These are phyloP conservation scores for Ottelia alismoides DNA, from an alignment of 106 monocot genomes.

Conservation along the genomic window DNA sequence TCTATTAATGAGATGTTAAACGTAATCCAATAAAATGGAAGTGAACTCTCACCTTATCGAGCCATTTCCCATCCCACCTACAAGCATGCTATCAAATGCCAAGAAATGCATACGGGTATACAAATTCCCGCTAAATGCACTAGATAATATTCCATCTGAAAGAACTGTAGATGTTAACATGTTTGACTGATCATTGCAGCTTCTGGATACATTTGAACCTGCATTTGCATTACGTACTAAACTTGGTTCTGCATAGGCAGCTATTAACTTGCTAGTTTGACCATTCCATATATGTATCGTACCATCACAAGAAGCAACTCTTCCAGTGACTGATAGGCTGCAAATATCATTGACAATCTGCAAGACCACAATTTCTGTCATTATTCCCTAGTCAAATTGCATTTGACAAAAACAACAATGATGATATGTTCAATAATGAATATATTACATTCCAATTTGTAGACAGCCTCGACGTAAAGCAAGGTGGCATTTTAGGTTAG, in stretches of 20 bases:
- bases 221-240: constrained; percentile 12
- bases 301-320: constrained; percentile 95
- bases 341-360: constrained; percentile 85
- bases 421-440: too few relatives aligned
- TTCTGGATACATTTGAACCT: constrained; percentile 22
- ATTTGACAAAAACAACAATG: too few relatives aligned
- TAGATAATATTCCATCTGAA: constrained; percentile 74
- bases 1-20: too few relatives aligned
- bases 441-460: too few relatives aligned
- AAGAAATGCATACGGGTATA: constrained; percentile 90
- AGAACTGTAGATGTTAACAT: constrained; percentile 41
- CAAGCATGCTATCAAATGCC: constrained; percentile 44
- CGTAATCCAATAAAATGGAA: too few relatives aligned
- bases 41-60: constrained; percentile 92
- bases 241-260: constrained; percentile 65
- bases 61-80: constrained; percentile 90
- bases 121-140: constrained; percentile 73
- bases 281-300: constrained; percentile 94
- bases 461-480: too few relatives aligned
- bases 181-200: constrained; percentile 39
- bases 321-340: constrained; percentile 52
- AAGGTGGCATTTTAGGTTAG: too few relatives aligned
- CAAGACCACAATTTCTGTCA: too few relatives aligned
- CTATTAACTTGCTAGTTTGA: constrained; percentile 73
- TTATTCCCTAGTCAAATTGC: too few relatives aligned